phyloP scores from a whole-genome alignment of 495 filamentous ascomycete genomes.

The Niebla homalea region DNA sequence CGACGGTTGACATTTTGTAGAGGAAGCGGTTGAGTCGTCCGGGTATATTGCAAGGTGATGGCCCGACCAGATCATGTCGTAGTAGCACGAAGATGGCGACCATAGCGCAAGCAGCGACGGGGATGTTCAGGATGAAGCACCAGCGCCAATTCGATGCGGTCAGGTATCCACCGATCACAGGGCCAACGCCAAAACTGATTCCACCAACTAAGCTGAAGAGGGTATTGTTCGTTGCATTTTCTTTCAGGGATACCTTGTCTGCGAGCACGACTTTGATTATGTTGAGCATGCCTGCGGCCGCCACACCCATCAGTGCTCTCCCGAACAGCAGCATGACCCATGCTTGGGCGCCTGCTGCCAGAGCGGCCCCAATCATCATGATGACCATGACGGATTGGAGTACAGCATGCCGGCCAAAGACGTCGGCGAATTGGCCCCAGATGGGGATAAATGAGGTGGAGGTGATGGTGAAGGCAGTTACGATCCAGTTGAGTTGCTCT shows the following conservation, averaged over 20 bases:
- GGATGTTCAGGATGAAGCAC: constrained; percentile 55
- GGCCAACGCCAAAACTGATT: constrained; percentile 40
- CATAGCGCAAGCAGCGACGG: constrained; percentile 42
- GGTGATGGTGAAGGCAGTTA: constrained; percentile 48
- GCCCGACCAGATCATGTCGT: constrained; percentile 27
- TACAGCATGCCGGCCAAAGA: constrained; percentile 40
- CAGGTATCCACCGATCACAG: constrained; percentile 34
- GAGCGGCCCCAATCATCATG: constrained; percentile 36
- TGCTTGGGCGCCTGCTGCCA: constrained; percentile 39
- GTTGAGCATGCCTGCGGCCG: constrained; percentile 40
- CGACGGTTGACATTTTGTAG: constrained; percentile 37
- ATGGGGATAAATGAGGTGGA: constrained; percentile 48
- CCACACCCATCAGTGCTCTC: constrained; percentile 42
- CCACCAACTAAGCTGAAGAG: constrained; percentile 39
- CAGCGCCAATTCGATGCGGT: constrained; percentile 49
- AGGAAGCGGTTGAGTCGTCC: constrained; percentile 29
- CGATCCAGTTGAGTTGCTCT: constrained; percentile 48
- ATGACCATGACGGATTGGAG: constrained; percentile 34
- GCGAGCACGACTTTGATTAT: constrained; percentile 41
- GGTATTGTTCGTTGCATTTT: constrained; percentile 45
- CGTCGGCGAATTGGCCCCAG: constrained; percentile 45
- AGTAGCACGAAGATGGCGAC: constrained; percentile 34
- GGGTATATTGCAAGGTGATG: constrained; percentile 17
- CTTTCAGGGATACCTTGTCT: constrained; percentile 40
- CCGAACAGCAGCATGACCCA: constrained; percentile 45